A percentile compares a stretch with the other conserved stretches of the same genome.
Evolutionary conservation across 371 early-diverging fungal species (phyloP).

Genomic region (Mortierella sp.): DNA sequence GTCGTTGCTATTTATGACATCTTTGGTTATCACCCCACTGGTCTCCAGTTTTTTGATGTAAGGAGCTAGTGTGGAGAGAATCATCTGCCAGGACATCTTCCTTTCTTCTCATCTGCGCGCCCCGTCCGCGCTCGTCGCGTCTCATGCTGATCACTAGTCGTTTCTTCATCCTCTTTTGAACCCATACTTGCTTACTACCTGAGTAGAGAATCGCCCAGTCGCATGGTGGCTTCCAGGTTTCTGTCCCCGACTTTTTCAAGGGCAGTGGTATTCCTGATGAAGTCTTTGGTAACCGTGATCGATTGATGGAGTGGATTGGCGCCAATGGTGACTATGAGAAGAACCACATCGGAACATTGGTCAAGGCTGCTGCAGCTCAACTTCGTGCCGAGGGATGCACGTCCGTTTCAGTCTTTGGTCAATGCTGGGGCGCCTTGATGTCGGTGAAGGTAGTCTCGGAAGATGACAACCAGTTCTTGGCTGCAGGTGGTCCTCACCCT

Average conservation of each 20-base stretch:
- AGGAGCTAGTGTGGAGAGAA: too few relatives aligned
- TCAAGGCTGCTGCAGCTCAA: constrained; percentile 36
- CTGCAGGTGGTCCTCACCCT: constrained; percentile 45
- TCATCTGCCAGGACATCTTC: background rate
- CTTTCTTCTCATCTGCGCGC: background rate
- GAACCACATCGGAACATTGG: constrained; percentile 30
- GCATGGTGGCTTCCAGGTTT: constrained; percentile 46
- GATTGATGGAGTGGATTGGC: constrained; percentile 39
- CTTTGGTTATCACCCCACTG: constrained; percentile 40
- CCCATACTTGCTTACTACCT: background rate
- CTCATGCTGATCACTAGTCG: background rate
- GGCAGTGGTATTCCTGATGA: constrained; percentile 16
- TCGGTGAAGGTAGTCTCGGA: constrained; percentile 35
- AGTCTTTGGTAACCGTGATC: constrained; percentile 1
- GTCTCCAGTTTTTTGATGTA: constrained; percentile 47
- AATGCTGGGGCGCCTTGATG: constrained; percentile 53
- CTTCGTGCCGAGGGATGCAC: constrained; percentile 40
- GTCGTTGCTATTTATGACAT: constrained; percentile 45
- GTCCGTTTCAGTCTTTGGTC: constrained; percentile 48
- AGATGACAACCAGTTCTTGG: constrained; percentile 22
- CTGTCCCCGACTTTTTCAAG: constrained; percentile 30
- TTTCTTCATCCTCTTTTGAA: background rate
- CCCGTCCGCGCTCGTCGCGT: background rate
- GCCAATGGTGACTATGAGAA: constrained; percentile 31
- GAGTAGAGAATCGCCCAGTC: constrained; percentile 41